Evolutionary conservation across 1,139 yeast genomes (phyloP).

Genomic region (Candida sp.): DNA sequence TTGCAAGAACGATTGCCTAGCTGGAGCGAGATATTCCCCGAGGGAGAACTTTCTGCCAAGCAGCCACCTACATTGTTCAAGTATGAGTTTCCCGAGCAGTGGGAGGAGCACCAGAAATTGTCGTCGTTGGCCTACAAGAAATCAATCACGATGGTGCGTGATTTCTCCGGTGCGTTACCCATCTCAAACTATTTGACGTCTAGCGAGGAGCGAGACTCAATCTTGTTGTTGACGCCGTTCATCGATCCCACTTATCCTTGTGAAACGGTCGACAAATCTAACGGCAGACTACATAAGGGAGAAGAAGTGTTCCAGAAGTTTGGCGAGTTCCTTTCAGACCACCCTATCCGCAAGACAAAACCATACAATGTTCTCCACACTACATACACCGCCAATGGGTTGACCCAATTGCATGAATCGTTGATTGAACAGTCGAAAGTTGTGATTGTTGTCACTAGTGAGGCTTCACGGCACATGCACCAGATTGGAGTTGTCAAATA

Average conservation of each 20-base stretch:
- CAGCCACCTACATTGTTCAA: constrained; percentile 29
- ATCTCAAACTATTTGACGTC: constrained; percentile 42
- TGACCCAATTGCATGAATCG: constrained; percentile 60
- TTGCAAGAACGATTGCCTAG: constrained; percentile 48
- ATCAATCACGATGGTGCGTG: constrained; percentile 61
- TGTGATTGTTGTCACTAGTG: constrained; percentile 63
- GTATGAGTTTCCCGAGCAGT: constrained; percentile 31
- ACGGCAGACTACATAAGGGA: constrained; percentile 44
- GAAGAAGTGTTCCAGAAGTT: constrained; percentile 62
- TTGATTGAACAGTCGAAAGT: constrained; percentile 59
- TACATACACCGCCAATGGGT: constrained; percentile 68
- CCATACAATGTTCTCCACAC: constrained; percentile 60
- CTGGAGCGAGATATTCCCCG: constrained; percentile 54
- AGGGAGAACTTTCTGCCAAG: constrained; percentile 35
- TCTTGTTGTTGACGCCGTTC: constrained; percentile 59
- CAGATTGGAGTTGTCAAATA: constrained; percentile 69
- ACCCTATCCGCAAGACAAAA: constrained; percentile 27
- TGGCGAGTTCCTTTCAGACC: constrained; percentile 45
- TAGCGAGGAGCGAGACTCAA: constrained; percentile 28
- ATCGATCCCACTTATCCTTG: constrained; percentile 46
- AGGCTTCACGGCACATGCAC: constrained; percentile 66
- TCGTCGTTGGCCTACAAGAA: constrained; percentile 54
- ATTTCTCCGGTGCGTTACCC: constrained; percentile 56
- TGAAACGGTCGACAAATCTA: constrained; percentile 14
- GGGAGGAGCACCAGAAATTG: constrained; percentile 49